Base-by-base conservation (phyloP, 2,329 filamentous ascomycete species). In the Penicillium sp. region DNA sequence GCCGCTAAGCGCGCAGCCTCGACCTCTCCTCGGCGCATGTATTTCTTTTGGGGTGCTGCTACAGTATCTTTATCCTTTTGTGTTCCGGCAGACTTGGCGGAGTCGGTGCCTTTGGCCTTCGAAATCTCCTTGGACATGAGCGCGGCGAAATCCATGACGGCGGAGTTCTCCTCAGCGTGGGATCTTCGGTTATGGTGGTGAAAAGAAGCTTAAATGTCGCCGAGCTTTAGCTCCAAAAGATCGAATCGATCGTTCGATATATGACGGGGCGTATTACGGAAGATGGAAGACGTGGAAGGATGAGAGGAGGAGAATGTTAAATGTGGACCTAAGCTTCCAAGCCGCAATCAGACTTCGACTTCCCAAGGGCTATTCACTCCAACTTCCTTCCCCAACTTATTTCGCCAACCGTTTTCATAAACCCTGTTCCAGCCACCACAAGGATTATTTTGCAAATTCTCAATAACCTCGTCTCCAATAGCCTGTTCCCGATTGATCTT, bases 51-150 rank as follows among this genome's bases (percentile, higher is more conserved):
- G 40, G 64, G 51, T 27, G 67, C 52, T n/a, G 69, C 40, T 26
- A 68, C 54, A 11, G 60, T 35, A 2, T 49, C 53, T 45, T 63
- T 66, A 9, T 57, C 44, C 22, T 66, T 60, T 33, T 55, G 57
- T 40, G 53, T 22, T 12, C 43, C 53, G 35, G 67, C 52, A 42
- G 69, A 53, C 59, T 64, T 57, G 63, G 51, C 40, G 67, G 74
- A 60, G 50, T 76, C 64, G 41, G 75, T 63, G 52, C 82, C 76
- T 73, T 90, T 90, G 64, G 87, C 82, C 74, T 94, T 95, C 67
- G 89, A 85, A 68, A 99, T 94, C 75, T 96, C 92, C 70, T 91
- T 89, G 68, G 89, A 86, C 90, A 99, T 96, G 46, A 99, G 80
- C 33, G 91, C 85, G 58, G 92, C 92, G 79, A 99, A 99, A 75